These are phyloP conservation scores for Alternaria alternata DNA, from an alignment of 2,329 filamentous ascomycete genomes.

Conservation along the genomic window DNA sequence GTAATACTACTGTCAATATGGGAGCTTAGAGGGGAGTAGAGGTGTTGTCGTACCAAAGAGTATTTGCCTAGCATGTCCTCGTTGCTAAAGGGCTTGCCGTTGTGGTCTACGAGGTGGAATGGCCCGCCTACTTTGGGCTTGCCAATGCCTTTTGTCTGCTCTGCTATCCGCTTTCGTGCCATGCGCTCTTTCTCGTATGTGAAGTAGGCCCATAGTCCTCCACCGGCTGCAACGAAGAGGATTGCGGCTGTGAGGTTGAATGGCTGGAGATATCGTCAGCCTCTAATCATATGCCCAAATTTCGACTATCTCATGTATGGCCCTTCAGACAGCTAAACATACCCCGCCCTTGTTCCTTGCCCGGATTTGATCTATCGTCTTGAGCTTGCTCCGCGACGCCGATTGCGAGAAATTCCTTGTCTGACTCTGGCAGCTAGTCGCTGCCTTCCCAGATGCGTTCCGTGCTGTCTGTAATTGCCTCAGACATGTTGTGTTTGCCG, in stretches of 20 bases:
- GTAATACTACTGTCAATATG: conserved; percentile 13
- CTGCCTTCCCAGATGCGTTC: conserved; percentile 1
- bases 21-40: neutral
- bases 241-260: conserved; percentile 93
- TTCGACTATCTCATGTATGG: neutral
- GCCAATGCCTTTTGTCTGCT: conserved; percentile 91
- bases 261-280: conserved; percentile 62
- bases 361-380: conserved; percentile 48
- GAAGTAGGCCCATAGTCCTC: conserved; percentile 86
- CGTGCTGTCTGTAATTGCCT: conserved; percentile 17
- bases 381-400: conserved; percentile 38
- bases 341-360: conserved; percentile 48
- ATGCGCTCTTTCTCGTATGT: conserved; percentile 91
- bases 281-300: neutral
- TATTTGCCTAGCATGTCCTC: conserved; percentile 88
- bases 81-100: conserved; percentile 79
- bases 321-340: conserved; percentile 15
- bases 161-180: conserved; percentile 85
- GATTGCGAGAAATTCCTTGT: conserved; percentile 41
- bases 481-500: conserved; percentile 22
- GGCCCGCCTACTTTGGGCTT: conserved; percentile 90
- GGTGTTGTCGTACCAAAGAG: conserved; percentile 66
- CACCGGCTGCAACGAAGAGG: conserved; percentile 82
- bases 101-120: conserved; percentile 82
- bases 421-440: conserved; percentile 18